Conservation (phyloP, 768 basidiomycete species). For the Leucocoprinus leucothites region DNA sequence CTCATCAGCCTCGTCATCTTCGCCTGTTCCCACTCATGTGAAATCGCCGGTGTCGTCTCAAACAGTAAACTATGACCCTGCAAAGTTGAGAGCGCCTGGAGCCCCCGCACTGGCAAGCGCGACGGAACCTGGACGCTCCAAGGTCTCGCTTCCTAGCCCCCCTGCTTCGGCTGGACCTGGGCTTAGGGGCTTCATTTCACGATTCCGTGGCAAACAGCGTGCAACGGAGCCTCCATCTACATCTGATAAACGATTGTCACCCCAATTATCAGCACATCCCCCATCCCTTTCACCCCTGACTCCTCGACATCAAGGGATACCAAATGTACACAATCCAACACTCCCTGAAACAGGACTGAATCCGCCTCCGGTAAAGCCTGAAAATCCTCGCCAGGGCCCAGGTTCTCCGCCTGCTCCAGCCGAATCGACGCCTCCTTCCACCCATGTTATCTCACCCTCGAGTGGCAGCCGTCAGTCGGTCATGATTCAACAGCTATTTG, state of each 20-base stretch:
- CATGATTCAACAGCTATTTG: constrained; percentile 70
- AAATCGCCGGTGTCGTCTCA: constrained; percentile 21
- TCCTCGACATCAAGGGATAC: constrained; percentile 8
- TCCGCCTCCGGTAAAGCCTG: constrained; percentile 14
- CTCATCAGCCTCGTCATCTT: constrained; percentile 20
- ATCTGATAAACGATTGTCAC: constrained; percentile 24
- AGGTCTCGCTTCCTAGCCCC: constrained; percentile 55
- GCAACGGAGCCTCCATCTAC: constrained; percentile 29
- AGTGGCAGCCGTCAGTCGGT: constrained; percentile 28
- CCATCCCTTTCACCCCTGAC: constrained; percentile 11
- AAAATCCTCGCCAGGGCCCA: background rate
- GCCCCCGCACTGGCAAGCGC: constrained; percentile 37
- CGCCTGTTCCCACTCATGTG: constrained; percentile 31
- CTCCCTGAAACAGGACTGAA: constrained; percentile 15
- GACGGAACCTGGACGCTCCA: constrained; percentile 51
- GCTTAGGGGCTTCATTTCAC: constrained; percentile 77
- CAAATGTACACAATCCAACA: constrained; percentile 12
- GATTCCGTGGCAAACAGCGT: constrained; percentile 58
- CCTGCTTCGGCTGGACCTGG: constrained; percentile 72
- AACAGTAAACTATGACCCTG: constrained; percentile 38
- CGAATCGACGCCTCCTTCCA: constrained; percentile 12
- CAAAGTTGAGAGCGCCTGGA: constrained; percentile 33
- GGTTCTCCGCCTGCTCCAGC: constrained; percentile 14
- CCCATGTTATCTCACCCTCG: constrained; percentile 17
- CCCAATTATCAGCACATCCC: constrained; percentile 27